A percentile compares a stretch with the other conserved stretches of the same genome.
phyloP scores from a whole-genome alignment of 176 grass and related monocot genomes.

The Oryza australiensis region DNA sequence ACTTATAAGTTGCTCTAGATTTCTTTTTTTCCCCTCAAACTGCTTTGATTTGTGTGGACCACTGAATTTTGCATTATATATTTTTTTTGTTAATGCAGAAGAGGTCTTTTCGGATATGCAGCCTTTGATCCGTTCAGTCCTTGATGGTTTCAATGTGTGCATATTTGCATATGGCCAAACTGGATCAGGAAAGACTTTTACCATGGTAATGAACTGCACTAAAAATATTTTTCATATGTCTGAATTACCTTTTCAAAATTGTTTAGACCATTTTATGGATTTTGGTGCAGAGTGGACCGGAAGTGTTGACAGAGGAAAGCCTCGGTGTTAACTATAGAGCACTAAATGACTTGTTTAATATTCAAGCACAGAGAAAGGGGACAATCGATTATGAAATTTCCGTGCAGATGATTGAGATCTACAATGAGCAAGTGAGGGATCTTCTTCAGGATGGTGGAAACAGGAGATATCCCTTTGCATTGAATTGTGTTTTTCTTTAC shows the following conservation, averaged over 20 bases:
- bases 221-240: not conserved
- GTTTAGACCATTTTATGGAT: constrained; percentile 22
- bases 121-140: constrained; percentile 86
- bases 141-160: constrained; percentile 95
- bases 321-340: constrained; percentile 91
- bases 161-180: constrained; percentile 99
- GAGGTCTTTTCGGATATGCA: constrained; percentile 89
- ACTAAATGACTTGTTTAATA: constrained; percentile 83
- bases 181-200: constrained; percentile 90
- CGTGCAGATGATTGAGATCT: constrained; percentile 99
- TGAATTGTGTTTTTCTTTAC: not conserved
- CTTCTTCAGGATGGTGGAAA: constrained; percentile 66
- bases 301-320: constrained; percentile 56
- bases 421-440: constrained; percentile 96
- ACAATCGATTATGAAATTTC: constrained; percentile 74
- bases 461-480: constrained; percentile 86
- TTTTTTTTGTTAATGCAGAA: constrained; percentile 54
- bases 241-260: not conserved
- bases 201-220: constrained; percentile 62
- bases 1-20: constrained; percentile 10
- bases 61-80: not conserved
- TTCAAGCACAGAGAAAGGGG: constrained; percentile 62
- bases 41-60: not conserved
- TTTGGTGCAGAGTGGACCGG: constrained; percentile 73
- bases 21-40: not conserved